Base-by-base conservation (phyloP, 345 rosid species). In the Cardamine resedifolia region DNA sequence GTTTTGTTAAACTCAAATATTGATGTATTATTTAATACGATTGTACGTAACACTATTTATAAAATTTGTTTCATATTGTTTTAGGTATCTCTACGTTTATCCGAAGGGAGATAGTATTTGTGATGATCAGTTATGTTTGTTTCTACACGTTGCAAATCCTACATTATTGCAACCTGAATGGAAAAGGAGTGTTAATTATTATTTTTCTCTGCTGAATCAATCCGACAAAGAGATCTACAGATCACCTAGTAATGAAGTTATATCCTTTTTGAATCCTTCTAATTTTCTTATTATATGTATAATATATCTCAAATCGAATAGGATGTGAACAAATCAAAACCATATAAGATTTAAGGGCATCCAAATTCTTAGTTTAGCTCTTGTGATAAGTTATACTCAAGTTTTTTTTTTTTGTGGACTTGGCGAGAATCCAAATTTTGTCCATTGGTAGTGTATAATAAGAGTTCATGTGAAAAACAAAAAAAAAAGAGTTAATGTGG, bases 201-300 rank as follows among this genome's bases (percentile, higher is more conserved):
- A 39, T 33, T 39, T 61, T 15, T 14, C 12, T 39, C 0, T 39
- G 7, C 11, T 71, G 68, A 39, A 61, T 71, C 26, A 51, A 61
- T 71, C 75, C 2, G 26, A 30, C 24, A 71, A 61, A 61, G 68
- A 50, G 23, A 31, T 71, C 43, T 28, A 18, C 43, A 61, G 52
- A 71, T 27, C 68, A 27, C 0, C 11, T 8, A 3, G 75, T 71
- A 70, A 58, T 44, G 36, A 23, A n/a, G 7, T 43, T 53, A 26
- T 44, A 44, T 62, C 55, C 10, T n/a, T n/a, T n/a, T n/a, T n/a
- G n/a, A n/a, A n/a, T n/a, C n/a, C n/a, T n/a, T n/a, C n/a, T n/a
- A n/a, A n/a, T n/a, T n/a, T n/a, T n/a, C n/a, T n/a, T n/a, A n/a
- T n/a, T n/a, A n/a, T n/a, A n/a, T n/a, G n/a, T n/a, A n/a, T n/a